Conservation (phyloP, 495 filamentous ascomycete species). For the Astrocystis sublimbata region DNA sequence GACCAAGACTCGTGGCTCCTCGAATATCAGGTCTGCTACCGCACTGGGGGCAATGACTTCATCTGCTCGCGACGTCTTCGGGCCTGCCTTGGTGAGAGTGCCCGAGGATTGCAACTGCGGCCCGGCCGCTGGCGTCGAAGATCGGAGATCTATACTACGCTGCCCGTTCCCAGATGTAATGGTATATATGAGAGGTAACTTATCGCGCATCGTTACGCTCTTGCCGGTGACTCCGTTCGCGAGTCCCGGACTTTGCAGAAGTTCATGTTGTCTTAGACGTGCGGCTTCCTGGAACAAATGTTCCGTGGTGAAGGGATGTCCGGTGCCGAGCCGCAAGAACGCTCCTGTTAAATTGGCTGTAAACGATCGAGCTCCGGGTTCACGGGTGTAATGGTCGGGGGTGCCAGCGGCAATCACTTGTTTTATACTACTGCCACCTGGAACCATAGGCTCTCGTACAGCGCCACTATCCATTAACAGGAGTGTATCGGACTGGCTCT, state of each 20-base stretch:
- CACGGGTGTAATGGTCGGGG: conserved; percentile 48
- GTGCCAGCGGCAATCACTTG: conserved; percentile 57
- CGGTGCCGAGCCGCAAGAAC: conserved; percentile 46
- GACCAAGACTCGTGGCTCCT: conserved; percentile 54
- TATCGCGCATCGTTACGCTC: conserved; percentile 35
- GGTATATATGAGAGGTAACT: conserved; percentile 49
- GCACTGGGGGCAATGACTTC: conserved; percentile 40
- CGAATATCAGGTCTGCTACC: conserved; percentile 51
- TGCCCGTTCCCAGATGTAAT: conserved; percentile 51
- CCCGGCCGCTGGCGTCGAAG: conserved; percentile 37
- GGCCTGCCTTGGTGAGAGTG: conserved; percentile 39
- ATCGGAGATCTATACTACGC: conserved; percentile 46
- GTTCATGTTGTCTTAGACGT: conserved; percentile 42
- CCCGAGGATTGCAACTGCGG: conserved; percentile 45
- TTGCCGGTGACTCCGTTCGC: conserved; percentile 46
- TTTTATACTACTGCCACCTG: conserved; percentile 51
- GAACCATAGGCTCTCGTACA: conserved; percentile 41
- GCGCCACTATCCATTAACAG: conserved; percentile 51
- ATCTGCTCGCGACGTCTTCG: conserved; percentile 37
- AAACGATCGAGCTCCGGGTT: conserved; percentile 51
- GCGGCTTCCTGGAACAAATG: conserved; percentile 53
- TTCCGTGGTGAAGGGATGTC: conserved; percentile 51
- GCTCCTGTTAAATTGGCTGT: conserved; percentile 51
- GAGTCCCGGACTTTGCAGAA: conserved; percentile 38
- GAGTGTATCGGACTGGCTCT: conserved; percentile 51